Evolutionary conservation across 169 alveolate species (phyloP).

Genomic region (Cryptosporidium tyzzeri): DNA sequence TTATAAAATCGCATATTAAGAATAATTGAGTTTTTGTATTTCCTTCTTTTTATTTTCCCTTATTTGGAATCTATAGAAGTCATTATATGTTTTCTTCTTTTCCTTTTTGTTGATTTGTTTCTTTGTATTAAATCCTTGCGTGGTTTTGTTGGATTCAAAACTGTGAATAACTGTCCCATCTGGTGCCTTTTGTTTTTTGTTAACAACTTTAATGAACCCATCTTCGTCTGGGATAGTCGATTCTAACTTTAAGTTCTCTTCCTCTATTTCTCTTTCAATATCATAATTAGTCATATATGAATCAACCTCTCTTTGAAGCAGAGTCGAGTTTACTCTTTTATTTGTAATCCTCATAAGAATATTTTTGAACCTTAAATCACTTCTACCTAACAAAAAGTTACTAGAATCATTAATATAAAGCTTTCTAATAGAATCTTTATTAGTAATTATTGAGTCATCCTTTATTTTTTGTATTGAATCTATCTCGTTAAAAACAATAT

Average conservation of each 20-base stretch:
- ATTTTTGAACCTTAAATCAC: slow-evolving; percentile 8
- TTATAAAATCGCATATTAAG: background rate
- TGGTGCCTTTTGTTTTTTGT: slow-evolving; percentile 37
- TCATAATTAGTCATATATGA: slow-evolving; percentile 68
- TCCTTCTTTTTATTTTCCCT: slow-evolving; percentile 56
- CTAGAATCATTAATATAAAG: slow-evolving; percentile 7
- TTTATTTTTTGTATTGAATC: slow-evolving; percentile 38
- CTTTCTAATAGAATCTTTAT: background rate
- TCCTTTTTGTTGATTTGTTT: slow-evolving; percentile 46
- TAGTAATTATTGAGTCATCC: background rate
- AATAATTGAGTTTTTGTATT: slow-evolving; percentile 34
- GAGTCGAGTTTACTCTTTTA: slow-evolving; percentile 23
- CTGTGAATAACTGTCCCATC: slow-evolving; percentile 70
- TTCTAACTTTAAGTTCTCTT: slow-evolving; percentile 55
- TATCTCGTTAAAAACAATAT: slow-evolving; percentile 22
- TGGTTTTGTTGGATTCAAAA: slow-evolving; percentile 19
- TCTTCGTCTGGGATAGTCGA: slow-evolving; percentile 59
- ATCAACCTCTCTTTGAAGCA: slow-evolving; percentile 27
- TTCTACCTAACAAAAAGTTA: background rate
- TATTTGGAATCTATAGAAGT: slow-evolving; percentile 61
- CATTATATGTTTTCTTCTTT: slow-evolving; percentile 35
- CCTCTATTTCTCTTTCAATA: slow-evolving; percentile 52
- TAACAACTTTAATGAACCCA: slow-evolving; percentile 43
- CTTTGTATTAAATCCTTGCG: slow-evolving; percentile 3
- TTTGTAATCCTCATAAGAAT: background rate